Percentiles rank a stretch among this genome's conserved stretches.
These are phyloP conservation scores for Plectranthus barbatus DNA, from an alignment of 257 asterid genomes.

Conservation along the genomic window DNA sequence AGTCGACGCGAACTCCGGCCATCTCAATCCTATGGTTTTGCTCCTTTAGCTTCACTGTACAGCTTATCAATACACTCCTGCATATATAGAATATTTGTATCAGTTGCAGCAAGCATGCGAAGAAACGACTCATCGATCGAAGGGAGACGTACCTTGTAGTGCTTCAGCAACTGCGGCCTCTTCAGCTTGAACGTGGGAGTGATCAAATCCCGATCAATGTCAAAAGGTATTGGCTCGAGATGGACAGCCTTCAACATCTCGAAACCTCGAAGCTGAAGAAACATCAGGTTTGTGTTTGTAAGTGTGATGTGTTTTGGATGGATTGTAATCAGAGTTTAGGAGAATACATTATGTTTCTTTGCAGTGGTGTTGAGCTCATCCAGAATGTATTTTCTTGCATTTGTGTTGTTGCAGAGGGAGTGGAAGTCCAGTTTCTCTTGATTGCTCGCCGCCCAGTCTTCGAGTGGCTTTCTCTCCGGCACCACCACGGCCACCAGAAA, in stretches of 20 bases:
- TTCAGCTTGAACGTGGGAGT: conserved; percentile 92
- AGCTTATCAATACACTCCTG: conserved; percentile 69
- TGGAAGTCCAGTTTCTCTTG: conserved; percentile 48
- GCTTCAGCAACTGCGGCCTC: conserved; percentile 71
- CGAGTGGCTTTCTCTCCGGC: conserved; percentile 69
- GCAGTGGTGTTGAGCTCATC: conserved; percentile 78
- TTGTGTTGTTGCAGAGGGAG: conserved; percentile 42
- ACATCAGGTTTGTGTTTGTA: neutral
- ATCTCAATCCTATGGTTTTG: conserved; percentile 27
- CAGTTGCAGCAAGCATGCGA: neutral
- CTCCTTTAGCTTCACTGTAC: conserved; percentile 57
- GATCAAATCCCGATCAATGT: conserved; percentile 63
- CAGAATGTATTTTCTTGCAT: conserved; percentile 53
- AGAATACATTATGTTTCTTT: conserved; percentile 48
- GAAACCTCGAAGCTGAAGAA: conserved; percentile 70
- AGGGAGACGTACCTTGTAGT: conserved; percentile 50
- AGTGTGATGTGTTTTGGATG: neutral
- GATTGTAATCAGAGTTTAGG: neutral
- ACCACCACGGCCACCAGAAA: conserved; percentile 85
- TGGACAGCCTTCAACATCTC: conserved; percentile 69
- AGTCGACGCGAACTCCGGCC: too few species aligned
- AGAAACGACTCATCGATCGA: neutral
- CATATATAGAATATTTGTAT: neutral
- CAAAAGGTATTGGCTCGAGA: conserved; percentile 71
- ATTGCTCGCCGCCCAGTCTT: conserved; percentile 68